Evolutionary conservation across 371 early-diverging fungal species (phyloP).

Genomic region (Nematocida ausubeli): DNA sequence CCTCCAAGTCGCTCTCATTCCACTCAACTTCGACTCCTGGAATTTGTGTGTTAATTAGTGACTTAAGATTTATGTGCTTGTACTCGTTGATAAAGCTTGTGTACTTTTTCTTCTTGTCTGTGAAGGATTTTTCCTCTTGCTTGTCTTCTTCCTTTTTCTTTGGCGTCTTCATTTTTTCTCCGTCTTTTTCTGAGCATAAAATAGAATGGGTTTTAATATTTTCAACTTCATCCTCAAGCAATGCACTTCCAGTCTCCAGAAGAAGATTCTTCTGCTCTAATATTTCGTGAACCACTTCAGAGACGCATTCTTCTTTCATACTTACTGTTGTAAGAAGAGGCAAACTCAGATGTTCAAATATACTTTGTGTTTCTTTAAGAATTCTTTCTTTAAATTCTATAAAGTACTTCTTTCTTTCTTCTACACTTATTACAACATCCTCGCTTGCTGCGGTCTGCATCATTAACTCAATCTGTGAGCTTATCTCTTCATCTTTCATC

Average conservation of each 20-base stretch:
- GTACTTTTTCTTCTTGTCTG: background rate
- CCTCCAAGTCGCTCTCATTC: constrained; percentile 3
- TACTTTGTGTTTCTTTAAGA: background rate
- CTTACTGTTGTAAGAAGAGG: too few relatives aligned
- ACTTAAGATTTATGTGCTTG: background rate
- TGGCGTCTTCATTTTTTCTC: background rate
- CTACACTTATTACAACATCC: background rate
- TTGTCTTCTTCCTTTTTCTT: background rate
- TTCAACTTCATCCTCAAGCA: background rate
- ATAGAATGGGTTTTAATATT: background rate
- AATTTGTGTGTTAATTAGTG: background rate
- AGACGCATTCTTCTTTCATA: too few relatives aligned
- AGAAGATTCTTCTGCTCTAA: background rate
- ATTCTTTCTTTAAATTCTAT: background rate
- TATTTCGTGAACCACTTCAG: background rate
- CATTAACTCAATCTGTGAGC: background rate
- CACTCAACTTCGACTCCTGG: constrained; percentile 1
- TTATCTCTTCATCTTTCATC: background rate
- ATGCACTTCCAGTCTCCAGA: too few relatives aligned
- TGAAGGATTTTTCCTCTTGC: background rate
- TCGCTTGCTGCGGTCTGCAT: background rate
- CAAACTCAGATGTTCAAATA: background rate
- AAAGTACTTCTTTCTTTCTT: constrained; percentile 2
- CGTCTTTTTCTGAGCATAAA: background rate
- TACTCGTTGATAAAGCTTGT: background rate